These are phyloP conservation scores for Penicillium sp. DNA, from an alignment of 2,329 filamentous ascomycete species.

Conservation along the genomic window DNA sequence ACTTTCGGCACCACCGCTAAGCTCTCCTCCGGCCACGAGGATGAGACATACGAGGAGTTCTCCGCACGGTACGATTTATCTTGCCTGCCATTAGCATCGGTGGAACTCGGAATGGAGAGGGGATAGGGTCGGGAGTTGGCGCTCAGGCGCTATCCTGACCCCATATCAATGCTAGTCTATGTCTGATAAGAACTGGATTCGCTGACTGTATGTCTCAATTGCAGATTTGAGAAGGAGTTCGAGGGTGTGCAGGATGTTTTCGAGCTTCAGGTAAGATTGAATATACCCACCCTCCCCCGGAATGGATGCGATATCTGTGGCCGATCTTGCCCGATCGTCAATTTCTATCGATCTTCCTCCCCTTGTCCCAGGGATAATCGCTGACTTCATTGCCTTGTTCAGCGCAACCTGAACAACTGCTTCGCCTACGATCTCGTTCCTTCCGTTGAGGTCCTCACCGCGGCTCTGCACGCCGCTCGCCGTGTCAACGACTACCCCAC, in stretches of 20 bases:
- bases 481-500: slow-evolving; percentile 98
- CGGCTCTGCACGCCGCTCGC: slow-evolving; percentile 89
- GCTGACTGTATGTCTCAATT: slow-evolving; percentile 40
- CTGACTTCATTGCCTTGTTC: background rate
- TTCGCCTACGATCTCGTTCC: slow-evolving; percentile 99
- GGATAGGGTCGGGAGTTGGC: slow-evolving; percentile 13
- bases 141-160: slow-evolving; percentile 13
- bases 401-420: slow-evolving; percentile 98
- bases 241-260: slow-evolving; percentile 97
- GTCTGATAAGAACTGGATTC: slow-evolving; percentile 24
- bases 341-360: background rate
- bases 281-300: slow-evolving; percentile 13
- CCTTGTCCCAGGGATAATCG: too few relatives aligned
- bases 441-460: slow-evolving; percentile 83
- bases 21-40: slow-evolving; percentile 67
- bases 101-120: slow-evolving; percentile 8
- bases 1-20: slow-evolving; percentile 59
- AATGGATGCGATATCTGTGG: slow-evolving; percentile 17
- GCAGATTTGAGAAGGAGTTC: slow-evolving; percentile 99
- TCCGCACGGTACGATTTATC: slow-evolving; percentile 74
- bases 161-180: slow-evolving; percentile 1
- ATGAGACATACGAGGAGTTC: slow-evolving; percentile 99
- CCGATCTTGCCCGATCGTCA: slow-evolving; percentile 7
- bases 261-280: slow-evolving; percentile 85
- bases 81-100: slow-evolving; percentile 26